Evolutionary conservation across 1,284 basidiomycete genomes (phyloP).

Genomic region (Sporisorium exsertum): DNA sequence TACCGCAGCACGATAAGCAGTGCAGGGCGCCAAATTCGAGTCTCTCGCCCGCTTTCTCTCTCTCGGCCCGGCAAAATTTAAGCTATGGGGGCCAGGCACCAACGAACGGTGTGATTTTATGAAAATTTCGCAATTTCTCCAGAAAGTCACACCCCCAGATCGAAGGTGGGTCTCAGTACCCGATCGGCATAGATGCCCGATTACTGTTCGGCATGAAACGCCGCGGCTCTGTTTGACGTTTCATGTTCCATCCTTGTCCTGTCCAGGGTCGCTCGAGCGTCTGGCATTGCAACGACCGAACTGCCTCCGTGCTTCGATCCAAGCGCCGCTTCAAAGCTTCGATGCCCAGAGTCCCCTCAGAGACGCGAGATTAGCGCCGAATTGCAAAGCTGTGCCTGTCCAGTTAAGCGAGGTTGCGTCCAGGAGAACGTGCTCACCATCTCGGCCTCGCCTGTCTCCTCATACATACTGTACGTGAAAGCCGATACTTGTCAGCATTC

Average conservation of each 20-base stretch:
- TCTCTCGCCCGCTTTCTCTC: neutral
- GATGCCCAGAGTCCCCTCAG: neutral
- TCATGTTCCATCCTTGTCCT: neutral
- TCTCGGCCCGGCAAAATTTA: constrained; percentile 6
- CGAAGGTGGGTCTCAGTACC: neutral
- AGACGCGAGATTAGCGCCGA: constrained; percentile 1
- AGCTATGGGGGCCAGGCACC: constrained; percentile 22
- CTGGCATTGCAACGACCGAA: neutral
- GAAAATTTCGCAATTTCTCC: constrained; percentile 3
- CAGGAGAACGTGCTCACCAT: constrained; percentile 25
- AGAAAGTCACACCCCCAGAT: constrained; percentile 6
- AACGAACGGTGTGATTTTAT: neutral
- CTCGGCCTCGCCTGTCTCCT: neutral
- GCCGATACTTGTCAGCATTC: too few relatives aligned
- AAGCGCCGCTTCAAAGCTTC: neutral
- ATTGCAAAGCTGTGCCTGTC: constrained; percentile 16
- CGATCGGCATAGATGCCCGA: neutral
- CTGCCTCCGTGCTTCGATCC: neutral
- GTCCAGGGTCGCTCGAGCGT: too few relatives aligned
- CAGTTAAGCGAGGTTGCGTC: constrained; percentile 27
- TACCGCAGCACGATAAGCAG: neutral
- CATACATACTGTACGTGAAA: too few relatives aligned
- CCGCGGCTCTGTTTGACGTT: neutral
- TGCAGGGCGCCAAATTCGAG: too few relatives aligned
- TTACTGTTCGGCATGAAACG: constrained; percentile 1